A percentile compares a stretch with the other conserved stretches of the same genome.
These are phyloP conservation scores for Euphorbia schlechtendalii DNA, from an alignment of 441 rosid species.

Conservation along the genomic window DNA sequence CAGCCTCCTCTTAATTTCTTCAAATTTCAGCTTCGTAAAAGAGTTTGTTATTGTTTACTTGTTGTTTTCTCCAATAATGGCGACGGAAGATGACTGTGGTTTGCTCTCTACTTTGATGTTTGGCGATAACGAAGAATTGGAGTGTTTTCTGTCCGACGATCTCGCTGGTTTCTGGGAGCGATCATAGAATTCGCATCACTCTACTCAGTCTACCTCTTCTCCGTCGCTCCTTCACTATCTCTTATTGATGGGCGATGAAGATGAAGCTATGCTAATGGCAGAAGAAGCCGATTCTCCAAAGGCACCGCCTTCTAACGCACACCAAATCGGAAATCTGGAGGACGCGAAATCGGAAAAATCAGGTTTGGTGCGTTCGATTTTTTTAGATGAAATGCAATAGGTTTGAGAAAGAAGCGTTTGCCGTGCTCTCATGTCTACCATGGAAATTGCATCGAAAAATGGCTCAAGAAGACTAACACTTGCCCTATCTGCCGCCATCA, in stretches of 20 bases:
- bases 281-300: not conserved
- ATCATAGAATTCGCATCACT: not conserved
- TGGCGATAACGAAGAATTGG: not conserved
- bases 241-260: not conserved
- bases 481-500: not conserved
- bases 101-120: not conserved
- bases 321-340: not conserved
- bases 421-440: not conserved
- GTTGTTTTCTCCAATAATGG: not conserved
- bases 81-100: not conserved
- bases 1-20: not conserved
- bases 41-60: not conserved
- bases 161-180: not conserved
- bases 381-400: not conserved
- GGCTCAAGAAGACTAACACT: not conserved
- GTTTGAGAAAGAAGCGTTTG: not conserved
- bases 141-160: not conserved
- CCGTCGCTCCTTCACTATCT: not conserved
- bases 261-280: not conserved
- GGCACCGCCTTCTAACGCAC: not conserved
- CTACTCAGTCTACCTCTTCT: not conserved
- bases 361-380: not conserved
- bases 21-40: not conserved
- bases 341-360: not conserved
- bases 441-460: not conserved